These are phyloP conservation scores for Fusarium sp. DNA, from an alignment of 2,329 filamentous ascomycete species.

Conservation along the genomic window DNA sequence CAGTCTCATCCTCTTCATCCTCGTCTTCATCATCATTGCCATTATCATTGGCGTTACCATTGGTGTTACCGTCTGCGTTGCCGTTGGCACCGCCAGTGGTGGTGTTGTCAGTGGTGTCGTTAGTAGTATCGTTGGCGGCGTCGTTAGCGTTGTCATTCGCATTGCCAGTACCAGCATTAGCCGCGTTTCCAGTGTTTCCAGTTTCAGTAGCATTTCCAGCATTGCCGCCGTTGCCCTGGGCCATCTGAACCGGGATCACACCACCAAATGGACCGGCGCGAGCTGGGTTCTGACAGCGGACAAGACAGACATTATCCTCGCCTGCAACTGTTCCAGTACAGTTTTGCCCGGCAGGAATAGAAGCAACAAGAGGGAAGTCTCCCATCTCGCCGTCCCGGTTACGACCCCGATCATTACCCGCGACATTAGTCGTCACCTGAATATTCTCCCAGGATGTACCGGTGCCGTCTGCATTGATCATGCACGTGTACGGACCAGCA, in stretches of 20 bases:
- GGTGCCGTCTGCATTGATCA: conserved; percentile 69
- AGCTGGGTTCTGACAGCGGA: conserved; percentile 8
- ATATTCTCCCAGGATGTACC: conserved; percentile 4
- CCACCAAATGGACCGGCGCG: conserved; percentile 2
- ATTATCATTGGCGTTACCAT: not conserved
- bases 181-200: not conserved
- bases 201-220: not conserved
- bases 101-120: not conserved
- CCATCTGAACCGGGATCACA: conserved; percentile 2
- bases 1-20: not conserved
- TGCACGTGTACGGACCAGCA: conserved; percentile 67
- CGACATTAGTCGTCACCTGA: not conserved
- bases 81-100: not conserved
- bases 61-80: not conserved
- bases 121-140: rapidly evolving
- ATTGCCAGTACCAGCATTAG: not conserved
- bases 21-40: not conserved
- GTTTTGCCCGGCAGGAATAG: not conserved
- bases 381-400: conserved; percentile 4
- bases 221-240: not conserved
- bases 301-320: conserved; percentile 11
- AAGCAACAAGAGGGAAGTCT: conserved; percentile 1
- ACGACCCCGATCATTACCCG: conserved; percentile 2
- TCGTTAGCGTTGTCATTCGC: not conserved
- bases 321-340: conserved; percentile 11